Conservation (phyloP, 2,329 filamentous ascomycete species). For the Sclerotinia sclerotiorum region DNA sequence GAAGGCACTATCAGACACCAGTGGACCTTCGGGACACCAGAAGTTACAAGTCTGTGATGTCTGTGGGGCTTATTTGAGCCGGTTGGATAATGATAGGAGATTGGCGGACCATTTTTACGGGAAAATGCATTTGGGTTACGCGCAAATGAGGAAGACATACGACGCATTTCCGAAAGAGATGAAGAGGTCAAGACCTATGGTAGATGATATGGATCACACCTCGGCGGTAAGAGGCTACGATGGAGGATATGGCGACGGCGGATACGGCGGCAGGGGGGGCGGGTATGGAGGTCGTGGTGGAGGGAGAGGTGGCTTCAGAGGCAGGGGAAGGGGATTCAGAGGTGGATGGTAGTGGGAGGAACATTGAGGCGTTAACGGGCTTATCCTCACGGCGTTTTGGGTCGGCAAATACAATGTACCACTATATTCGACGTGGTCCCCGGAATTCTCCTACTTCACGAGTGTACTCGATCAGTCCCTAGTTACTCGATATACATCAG, state of each 20-base stretch:
- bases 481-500: background rate
- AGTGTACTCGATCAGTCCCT: background rate
- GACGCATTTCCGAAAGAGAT: conserved; percentile 86
- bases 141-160: conserved; percentile 94
- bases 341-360: conserved; percentile 33
- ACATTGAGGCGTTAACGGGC: conserved; percentile 8
- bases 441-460: conserved; percentile 1
- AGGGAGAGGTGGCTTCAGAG: conserved; percentile 34
- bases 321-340: conserved; percentile 33
- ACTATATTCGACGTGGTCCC: conserved; percentile 2
- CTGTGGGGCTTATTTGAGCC: conserved; percentile 88
- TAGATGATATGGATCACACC: conserved; percentile 53
- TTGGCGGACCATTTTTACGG: conserved; percentile 98
- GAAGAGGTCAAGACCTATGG: conserved; percentile 63
- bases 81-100: conserved; percentile 90
- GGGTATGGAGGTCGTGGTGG: conserved; percentile 41
- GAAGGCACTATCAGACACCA: conserved; percentile 87
- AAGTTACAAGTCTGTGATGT: conserved; percentile 99
- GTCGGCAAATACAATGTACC: conserved; percentile 12
- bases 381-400: conserved; percentile 19
- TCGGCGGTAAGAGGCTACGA: conserved; percentile 55
- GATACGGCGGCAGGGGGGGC: conserved; percentile 42
- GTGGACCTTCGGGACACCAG: conserved; percentile 90
- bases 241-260: conserved; percentile 50
- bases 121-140: conserved; percentile 98